A percentile compares a stretch with the other conserved stretches of the same genome.
These are phyloP conservation scores for Intubia oerlemansii DNA, from an alignment of 2,329 filamentous ascomycete species.

Conservation along the genomic window DNA sequence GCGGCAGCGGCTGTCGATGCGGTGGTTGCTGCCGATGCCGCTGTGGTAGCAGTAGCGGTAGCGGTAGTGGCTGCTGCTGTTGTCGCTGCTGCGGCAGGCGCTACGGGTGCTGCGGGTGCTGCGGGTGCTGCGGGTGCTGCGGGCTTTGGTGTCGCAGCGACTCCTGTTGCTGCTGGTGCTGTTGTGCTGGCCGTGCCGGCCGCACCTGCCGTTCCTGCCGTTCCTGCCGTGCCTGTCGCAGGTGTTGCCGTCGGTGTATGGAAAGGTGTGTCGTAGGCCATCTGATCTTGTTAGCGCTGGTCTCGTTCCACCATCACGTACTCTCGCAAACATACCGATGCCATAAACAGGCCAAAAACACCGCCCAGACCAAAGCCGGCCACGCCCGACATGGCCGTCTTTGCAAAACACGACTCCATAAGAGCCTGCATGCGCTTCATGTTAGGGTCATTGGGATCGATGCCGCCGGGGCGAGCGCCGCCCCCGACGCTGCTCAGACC, in stretches of 20 bases:
- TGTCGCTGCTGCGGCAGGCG: not conserved
- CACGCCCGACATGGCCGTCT: conserved; percentile 72
- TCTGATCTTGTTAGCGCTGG: conserved; percentile 36
- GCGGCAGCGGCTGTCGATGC: conserved; percentile 1
- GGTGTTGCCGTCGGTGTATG: conserved; percentile 19
- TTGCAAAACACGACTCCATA: conserved; percentile 85
- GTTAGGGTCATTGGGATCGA: conserved; percentile 24
- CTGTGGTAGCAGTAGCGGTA: not conserved
- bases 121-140: conserved; percentile 1
- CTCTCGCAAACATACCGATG: conserved; percentile 46
- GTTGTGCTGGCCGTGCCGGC: not conserved
- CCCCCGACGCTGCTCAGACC: conserved; percentile 6
- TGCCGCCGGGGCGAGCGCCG: conserved; percentile 8
- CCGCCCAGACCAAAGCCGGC: conserved; percentile 92
- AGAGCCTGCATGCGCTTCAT: conserved; percentile 52
- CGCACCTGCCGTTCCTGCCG: conserved; percentile 1
- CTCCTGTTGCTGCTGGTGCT: conserved; percentile 1
- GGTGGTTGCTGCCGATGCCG: not conserved
- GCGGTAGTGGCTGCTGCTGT: not conserved
- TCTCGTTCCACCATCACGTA: too few relatives aligned
- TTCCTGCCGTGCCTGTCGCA: conserved; percentile 4
- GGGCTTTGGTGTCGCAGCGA: too few relatives aligned
- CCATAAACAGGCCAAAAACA: conserved; percentile 94
- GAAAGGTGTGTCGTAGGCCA: conserved; percentile 94
- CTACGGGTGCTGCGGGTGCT: not conserved